phyloP scores from a whole-genome alignment of 495 filamentous ascomycete genomes.

The Penicillium malachiteum region DNA sequence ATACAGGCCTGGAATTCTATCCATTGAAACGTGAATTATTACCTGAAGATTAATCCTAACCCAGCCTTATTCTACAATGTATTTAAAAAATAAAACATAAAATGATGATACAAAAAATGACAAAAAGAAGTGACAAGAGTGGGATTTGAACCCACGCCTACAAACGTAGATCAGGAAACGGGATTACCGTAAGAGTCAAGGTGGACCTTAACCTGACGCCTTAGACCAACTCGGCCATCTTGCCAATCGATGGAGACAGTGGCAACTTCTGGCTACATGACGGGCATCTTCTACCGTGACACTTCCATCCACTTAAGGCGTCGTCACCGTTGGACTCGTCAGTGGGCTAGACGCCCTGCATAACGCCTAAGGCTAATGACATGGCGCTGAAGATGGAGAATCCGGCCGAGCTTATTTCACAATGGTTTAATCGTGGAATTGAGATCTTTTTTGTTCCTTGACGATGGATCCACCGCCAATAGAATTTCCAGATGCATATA shows the following conservation, averaged over 20 bases:
- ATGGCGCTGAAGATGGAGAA: conserved; percentile 1
- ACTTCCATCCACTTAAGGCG: too few relatives aligned
- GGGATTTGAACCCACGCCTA: conserved; percentile 40
- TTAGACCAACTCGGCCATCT: conserved; percentile 43
- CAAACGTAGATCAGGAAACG: conserved; percentile 31
- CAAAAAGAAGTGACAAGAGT: conserved; percentile 32
- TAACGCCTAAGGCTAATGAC: conserved; percentile 2
- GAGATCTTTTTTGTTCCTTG: neutral
- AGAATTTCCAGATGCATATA: neutral
- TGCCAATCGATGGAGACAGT: conserved; percentile 16
- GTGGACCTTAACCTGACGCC: conserved; percentile 39
- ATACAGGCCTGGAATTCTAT: too few relatives aligned
- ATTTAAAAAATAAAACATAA: neutral
- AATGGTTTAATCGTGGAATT: too few relatives aligned
- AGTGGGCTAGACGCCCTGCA: conserved; percentile 12
- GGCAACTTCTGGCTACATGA: conserved; percentile 1
- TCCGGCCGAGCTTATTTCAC: conserved; percentile 7
- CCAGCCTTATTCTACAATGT: too few relatives aligned
- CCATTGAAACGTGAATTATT: too few relatives aligned
- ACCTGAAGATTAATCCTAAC: too few relatives aligned
- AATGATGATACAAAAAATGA: neutral
- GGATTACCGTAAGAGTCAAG: conserved; percentile 15
- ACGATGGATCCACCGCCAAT: too few relatives aligned
- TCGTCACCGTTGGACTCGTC: neutral
- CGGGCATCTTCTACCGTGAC: too few relatives aligned